Conservation (phyloP, 2,329 filamentous ascomycete species). For the Tolypocladium tundrense region DNA sequence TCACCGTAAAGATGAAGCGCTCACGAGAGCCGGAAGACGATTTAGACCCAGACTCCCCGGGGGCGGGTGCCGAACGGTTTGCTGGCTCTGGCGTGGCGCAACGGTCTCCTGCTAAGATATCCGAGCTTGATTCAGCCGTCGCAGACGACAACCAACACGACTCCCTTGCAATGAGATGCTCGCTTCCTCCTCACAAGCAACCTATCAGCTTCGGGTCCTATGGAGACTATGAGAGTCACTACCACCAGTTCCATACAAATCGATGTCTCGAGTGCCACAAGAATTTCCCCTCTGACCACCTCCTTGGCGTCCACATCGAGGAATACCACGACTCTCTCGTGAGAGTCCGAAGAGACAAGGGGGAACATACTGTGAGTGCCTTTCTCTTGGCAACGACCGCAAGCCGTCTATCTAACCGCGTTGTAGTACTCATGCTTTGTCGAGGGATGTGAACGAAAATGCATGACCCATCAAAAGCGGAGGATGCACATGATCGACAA, state of each 20-base stretch:
- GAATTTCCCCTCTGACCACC: slow-evolving; percentile 79
- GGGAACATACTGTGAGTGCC: slow-evolving; percentile 69
- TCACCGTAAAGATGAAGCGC: slow-evolving; percentile 43
- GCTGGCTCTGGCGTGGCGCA: background rate
- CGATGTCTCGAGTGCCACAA: slow-evolving; percentile 74
- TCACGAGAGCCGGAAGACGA: slow-evolving; percentile 48
- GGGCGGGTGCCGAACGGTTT: slow-evolving; percentile 5
- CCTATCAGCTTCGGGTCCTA: slow-evolving; percentile 62
- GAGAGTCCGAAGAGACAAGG: slow-evolving; percentile 61
- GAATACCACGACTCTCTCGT: slow-evolving; percentile 82
- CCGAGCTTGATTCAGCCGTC: slow-evolving; percentile 43
- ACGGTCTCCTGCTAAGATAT: slow-evolving; percentile 39
- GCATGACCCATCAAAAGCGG: slow-evolving; percentile 73
- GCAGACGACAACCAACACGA: slow-evolving; percentile 22
- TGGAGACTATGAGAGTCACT: slow-evolving; percentile 79
- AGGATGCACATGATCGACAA: slow-evolving; percentile 87
- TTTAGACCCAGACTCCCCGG: slow-evolving; percentile 19
- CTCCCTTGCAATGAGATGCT: slow-evolving; percentile 60
- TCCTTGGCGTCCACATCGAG: slow-evolving; percentile 75
- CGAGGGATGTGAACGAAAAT: slow-evolving; percentile 76
- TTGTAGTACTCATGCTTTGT: slow-evolving; percentile 77
- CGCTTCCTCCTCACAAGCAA: slow-evolving; percentile 67
- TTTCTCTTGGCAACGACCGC: background rate
- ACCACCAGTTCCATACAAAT: slow-evolving; percentile 69
- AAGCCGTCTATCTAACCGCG: background rate